Conservation (phyloP, 1,284 basidiomycete genomes). For the Papiliotrema laurentii region DNA sequence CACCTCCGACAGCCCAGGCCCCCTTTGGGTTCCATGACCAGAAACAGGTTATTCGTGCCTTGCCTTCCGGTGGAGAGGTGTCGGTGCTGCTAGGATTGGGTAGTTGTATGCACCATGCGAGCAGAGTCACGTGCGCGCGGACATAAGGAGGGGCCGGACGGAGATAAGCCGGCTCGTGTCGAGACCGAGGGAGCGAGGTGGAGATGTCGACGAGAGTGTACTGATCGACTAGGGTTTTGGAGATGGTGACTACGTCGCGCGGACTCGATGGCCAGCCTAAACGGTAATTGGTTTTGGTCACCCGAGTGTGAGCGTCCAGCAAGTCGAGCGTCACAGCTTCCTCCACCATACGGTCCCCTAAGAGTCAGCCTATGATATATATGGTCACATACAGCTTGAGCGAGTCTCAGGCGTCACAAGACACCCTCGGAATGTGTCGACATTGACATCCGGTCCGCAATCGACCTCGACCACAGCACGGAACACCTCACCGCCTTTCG, state of each 20-base stretch:
- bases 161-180: conserved; percentile 86
- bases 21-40: conserved; percentile 95
- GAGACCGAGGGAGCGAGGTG: conserved; percentile 87
- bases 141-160: conserved; percentile 93
- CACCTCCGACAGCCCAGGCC: conserved; percentile 70
- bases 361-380: not conserved
- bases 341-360: conserved; percentile 86
- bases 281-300: conserved; percentile 83
- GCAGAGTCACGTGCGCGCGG: conserved; percentile 78
- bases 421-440: conserved; percentile 78
- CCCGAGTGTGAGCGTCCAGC: conserved; percentile 77
- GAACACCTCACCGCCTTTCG: conserved; percentile 67
- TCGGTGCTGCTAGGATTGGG: conserved; percentile 39
- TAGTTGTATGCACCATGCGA: conserved; percentile 87
- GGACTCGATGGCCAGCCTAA: conserved; percentile 96
- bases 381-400: conserved; percentile 56
- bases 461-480: conserved; percentile 76
- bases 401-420: conserved; percentile 78
- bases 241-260: conserved; percentile 87
- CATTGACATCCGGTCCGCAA: conserved; percentile 59
- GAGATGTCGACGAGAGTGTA: conserved; percentile 86
- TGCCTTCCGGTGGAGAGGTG: conserved; percentile 45
- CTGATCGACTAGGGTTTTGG: conserved; percentile 72
- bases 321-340: conserved; percentile 76
- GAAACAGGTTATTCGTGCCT: conserved; percentile 78